phyloP scores from a whole-genome alignment of 1,284 basidiomycete species.

The Ganoderma lingzhi region DNA sequence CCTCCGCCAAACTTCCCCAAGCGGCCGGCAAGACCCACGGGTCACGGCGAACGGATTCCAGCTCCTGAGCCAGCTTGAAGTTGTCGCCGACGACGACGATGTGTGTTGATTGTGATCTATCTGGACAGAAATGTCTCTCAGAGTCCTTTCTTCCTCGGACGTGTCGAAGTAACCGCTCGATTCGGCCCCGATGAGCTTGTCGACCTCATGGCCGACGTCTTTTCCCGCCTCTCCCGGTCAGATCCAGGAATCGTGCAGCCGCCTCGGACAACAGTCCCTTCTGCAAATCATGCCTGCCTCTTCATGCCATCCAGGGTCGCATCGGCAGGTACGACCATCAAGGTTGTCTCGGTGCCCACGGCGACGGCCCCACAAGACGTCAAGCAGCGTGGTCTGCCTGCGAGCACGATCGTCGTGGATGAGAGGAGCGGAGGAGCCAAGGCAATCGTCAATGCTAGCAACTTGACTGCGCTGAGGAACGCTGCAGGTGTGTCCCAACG shows the following conservation, averaged over 20 bases:
- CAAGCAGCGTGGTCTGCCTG: slow-evolving; percentile 68
- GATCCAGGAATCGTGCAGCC: slow-evolving; percentile 49
- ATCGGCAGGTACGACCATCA: slow-evolving; percentile 61
- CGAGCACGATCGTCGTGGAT: slow-evolving; percentile 79
- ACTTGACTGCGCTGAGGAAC: slow-evolving; percentile 81
- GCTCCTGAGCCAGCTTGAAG: no score
- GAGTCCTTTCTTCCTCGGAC: slow-evolving; percentile 61
- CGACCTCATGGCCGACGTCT: slow-evolving; percentile 64
- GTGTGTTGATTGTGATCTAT: no score
- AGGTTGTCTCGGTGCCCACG: slow-evolving; percentile 77
- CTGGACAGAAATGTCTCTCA: slow-evolving; percentile 49
- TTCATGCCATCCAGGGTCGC: slow-evolving; percentile 77
- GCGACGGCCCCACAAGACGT: slow-evolving; percentile 42
- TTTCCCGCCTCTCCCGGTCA: slow-evolving; percentile 39
- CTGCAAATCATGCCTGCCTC: slow-evolving; percentile 59
- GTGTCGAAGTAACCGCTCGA: slow-evolving; percentile 52
- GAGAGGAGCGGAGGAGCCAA: slow-evolving; percentile 70
- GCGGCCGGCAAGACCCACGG: no score
- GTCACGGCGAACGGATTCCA: no score
- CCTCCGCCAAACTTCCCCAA: no score
- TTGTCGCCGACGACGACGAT: no score
- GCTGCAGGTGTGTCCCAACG: slow-evolving; percentile 70
- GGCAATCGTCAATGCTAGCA: slow-evolving; percentile 80
- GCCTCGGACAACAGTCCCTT: slow-evolving; percentile 57
- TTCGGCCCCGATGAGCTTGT: slow-evolving; percentile 56